Base-by-base conservation (phyloP, 176 grass and related monocot genomes). In the Urochloa ruziziensis region DNA sequence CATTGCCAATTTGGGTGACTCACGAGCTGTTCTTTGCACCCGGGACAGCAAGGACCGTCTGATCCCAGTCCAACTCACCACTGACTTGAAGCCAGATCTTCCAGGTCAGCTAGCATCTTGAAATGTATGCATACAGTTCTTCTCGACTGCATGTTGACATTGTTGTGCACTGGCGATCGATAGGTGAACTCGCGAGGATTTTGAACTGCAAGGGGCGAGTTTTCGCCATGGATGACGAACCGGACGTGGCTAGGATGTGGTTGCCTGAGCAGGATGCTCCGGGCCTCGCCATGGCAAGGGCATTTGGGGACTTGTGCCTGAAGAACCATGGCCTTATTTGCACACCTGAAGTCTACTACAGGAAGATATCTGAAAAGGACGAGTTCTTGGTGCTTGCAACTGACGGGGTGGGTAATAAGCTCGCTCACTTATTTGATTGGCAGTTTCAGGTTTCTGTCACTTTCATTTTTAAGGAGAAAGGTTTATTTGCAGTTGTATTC, bases 241-340 rank as follows among this genome's bases (percentile, higher is more conserved):
- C 94, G 0, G 90, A 92, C 3, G 86, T 97, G 40, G 86, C 85
- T n/a, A 91, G 94, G 70, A 23, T 97, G 75, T 97, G 94, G 94
- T 73, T 97, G 35, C 92, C 92, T 0, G 83, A 94, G 15, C 85
- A 97, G 19, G 94, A 92, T 13, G 89, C 92, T 1, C 94, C 94
- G 0, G 94, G 94, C n/a, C 92, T 97, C 1, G 94, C 94, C 77
- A 97, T 97, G 94, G 92, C 94, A 25, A 92, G 94, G 77, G 92
- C 94, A 16, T 94, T 97, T 5, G 94, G 94, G 1, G 94, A 97
- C 42, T 92, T 94, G 72, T 97, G 94, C 86, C 80, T 97, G 3
- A 97, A 94, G 86, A 91, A 92, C 27, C 90, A 88, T 32, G 94
- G 94, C 25, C 92, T 97, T 44, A 97, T 97, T 53, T 82, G 88